A percentile compares a stretch with the other conserved stretches of the same genome.
These are phyloP conservation scores for Cladosporium cucumerinum DNA, from an alignment of 2,329 filamentous ascomycete genomes.

Conservation along the genomic window DNA sequence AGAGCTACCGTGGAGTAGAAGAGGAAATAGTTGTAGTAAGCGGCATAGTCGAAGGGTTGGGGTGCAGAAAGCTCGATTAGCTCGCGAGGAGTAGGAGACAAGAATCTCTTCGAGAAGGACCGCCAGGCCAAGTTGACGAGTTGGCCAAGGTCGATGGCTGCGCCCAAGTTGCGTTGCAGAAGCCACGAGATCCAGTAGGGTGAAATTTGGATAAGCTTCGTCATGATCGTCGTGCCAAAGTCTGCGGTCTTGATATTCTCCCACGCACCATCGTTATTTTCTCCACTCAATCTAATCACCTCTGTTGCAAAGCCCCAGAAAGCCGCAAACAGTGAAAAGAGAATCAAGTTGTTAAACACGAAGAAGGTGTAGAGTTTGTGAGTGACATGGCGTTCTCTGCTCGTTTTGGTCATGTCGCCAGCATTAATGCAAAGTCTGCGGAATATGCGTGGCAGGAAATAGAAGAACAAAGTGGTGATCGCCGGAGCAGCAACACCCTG, in stretches of 20 bases:
- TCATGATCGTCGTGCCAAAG: slow-evolving; percentile 50
- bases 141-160: slow-evolving; percentile 90
- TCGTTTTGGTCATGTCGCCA: slow-evolving; percentile 88
- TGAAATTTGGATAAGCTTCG: slow-evolving; percentile 75
- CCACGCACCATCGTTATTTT: slow-evolving; percentile 57
- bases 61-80: slow-evolving; percentile 91
- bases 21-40: slow-evolving; percentile 97
- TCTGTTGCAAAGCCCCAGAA: slow-evolving; percentile 69
- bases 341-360: slow-evolving; percentile 91
- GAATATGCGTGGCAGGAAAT: slow-evolving; percentile 86
- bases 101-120: slow-evolving; percentile 79
- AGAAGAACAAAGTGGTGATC: slow-evolving; percentile 80
- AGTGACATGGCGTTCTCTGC: slow-evolving; percentile 87
- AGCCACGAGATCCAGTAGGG: slow-evolving; percentile 94
- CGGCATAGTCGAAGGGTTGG: slow-evolving; percentile 88
- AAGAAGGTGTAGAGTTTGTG: slow-evolving; percentile 91
- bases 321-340: slow-evolving; percentile 88
- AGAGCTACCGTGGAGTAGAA: slow-evolving; percentile 90
- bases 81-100: slow-evolving; percentile 82
- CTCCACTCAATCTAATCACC: slow-evolving; percentile 58
- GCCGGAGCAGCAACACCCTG: slow-evolving; percentile 91
- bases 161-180: slow-evolving; percentile 86
- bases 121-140: slow-evolving; percentile 79
- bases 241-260: slow-evolving; percentile 63
- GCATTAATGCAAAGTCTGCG: slow-evolving; percentile 77